Percentiles rank a stretch among this genome's conserved stretches.
Conservation (phyloP, 306 rosid genomes). For the Acacia melanoxylon region DNA sequence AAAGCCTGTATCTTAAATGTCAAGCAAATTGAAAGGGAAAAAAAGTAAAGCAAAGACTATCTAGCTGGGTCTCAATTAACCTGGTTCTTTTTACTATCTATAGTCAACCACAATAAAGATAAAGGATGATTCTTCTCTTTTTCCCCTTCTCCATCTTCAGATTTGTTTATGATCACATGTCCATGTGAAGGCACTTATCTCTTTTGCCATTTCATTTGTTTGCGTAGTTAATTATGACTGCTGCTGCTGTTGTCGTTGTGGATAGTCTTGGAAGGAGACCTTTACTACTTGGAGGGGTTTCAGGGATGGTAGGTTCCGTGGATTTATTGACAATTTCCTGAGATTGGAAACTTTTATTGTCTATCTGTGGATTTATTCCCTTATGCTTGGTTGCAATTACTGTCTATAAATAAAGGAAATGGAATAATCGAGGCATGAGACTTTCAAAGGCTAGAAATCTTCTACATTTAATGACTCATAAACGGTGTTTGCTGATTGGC, state of each 20-base stretch:
- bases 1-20: not conserved
- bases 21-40: too few relatives aligned
- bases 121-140: not conserved
- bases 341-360: not conserved
- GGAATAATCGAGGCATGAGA: slow-evolving; percentile 12
- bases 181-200: slow-evolving; percentile 11
- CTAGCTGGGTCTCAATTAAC: not conserved
- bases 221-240: slow-evolving; percentile 84
- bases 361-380: not conserved
- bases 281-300: slow-evolving; percentile 87
- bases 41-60: not conserved
- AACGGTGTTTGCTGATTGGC: slow-evolving; percentile 30
- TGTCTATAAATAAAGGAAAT: not conserved
- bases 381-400: slow-evolving; percentile 9
- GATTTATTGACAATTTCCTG: slow-evolving; percentile 6
- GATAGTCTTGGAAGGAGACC: slow-evolving; percentile 98
- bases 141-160: not conserved
- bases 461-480: slow-evolving; percentile 4
- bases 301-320: slow-evolving; percentile 70
- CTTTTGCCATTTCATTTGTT: slow-evolving; percentile 15
- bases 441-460: slow-evolving; percentile 8
- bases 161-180: slow-evolving; percentile 8
- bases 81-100: not conserved
- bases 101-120: not conserved
- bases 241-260: slow-evolving; percentile 74